Evolutionary conservation across 257 asterid genomes (phyloP), one percentile per base, ranked within the genome.

Genomic region (Forsythia viridissima): DNA sequence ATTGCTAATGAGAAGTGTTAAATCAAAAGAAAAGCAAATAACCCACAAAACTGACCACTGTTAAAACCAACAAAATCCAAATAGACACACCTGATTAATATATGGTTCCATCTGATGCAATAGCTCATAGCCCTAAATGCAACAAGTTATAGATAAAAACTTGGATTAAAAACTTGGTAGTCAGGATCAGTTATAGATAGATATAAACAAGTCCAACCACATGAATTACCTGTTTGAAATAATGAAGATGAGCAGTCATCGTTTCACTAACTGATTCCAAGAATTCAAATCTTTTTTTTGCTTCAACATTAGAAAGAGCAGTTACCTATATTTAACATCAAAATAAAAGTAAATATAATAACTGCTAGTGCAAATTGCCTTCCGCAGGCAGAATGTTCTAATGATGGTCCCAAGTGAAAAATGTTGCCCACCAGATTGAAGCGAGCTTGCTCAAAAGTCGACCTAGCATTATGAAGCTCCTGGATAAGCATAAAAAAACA

Each of bases 91-190:
- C 98, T 92, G 99, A 84, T 92, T 96, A 76, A 96, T 93, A 82
- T 96, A 96, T 12, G 99, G 98, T 85, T 96, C 99, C 99, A 96
- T 96, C 87, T 93, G 99, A 89, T 93, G 98, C 90, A 96, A 85
- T 83, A 96, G 88, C 86, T 96, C 99, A 83, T 96, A 96, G 8
- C 99, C 99, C 97, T 93, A 71, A 76, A 91, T 30, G 77, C 51
- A 82, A 48, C 59, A 51, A 75, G 70, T n/a, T n/a, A n/a, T n/a
- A n/a, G n/a, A n/a, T n/a, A n/a, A n/a, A n/a, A n/a, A n/a, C n/a
- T n/a, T n/a, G 34, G 34, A 30, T 30, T 30, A 30, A 30, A 30
- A 30, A 30, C 34, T 30, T 1, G 34, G 34, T 1, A 30, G 2
- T 30, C 34, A 30, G 1, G 34, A 30, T 30, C 34, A 30, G 34